A percentile compares a stretch with the other conserved stretches of the same genome.
phyloP scores from a whole-genome alignment of 2,329 filamentous ascomycete genomes.

The Aspergillus sp. region DNA sequence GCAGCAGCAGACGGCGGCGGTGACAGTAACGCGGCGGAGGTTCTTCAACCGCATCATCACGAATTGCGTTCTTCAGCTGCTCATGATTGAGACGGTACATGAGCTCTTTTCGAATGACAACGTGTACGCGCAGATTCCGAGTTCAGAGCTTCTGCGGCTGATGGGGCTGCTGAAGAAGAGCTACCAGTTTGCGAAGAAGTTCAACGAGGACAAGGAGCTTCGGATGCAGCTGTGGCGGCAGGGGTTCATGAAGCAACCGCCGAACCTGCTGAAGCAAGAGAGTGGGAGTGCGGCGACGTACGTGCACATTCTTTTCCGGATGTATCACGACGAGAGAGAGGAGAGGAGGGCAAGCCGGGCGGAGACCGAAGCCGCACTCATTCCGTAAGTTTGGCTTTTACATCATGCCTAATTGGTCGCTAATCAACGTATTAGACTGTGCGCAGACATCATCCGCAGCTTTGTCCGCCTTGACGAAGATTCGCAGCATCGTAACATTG shows the following conservation, averaged over 20 bases:
- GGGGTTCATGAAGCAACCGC: slow-evolving; percentile 99
- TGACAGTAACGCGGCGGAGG: slow-evolving; percentile 81
- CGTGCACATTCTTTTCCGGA: slow-evolving; percentile 87
- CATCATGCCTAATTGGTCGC: slow-evolving; percentile 1
- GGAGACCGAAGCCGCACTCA: slow-evolving; percentile 82
- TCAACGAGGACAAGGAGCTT: slow-evolving; percentile 95
- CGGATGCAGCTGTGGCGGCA: slow-evolving; percentile 91
- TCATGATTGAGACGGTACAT: slow-evolving; percentile 99
- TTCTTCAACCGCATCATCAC: slow-evolving; percentile 99
- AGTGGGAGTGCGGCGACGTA: slow-evolving; percentile 88
- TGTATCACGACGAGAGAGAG: slow-evolving; percentile 85
- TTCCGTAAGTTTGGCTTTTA: slow-evolving; percentile 64
- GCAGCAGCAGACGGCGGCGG: slow-evolving; percentile 81
- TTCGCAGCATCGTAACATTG: slow-evolving; percentile 90
- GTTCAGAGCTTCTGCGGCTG: slow-evolving; percentile 73
- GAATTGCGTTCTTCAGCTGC: slow-evolving; percentile 88
- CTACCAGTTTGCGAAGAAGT: slow-evolving; percentile 91
- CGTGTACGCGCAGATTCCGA: slow-evolving; percentile 89
- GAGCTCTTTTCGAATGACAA: slow-evolving; percentile 96
- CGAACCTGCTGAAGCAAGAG: slow-evolving; percentile 95
- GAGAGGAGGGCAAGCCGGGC: slow-evolving; percentile 69
- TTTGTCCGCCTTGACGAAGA: slow-evolving; percentile 88
- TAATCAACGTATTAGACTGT: slow-evolving; percentile 47
- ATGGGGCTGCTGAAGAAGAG: slow-evolving; percentile 94
- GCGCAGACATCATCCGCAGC: slow-evolving; percentile 81